Evolutionary conservation across 345 rosid genomes (phyloP).

Genomic region (Syzygium oleosum): DNA sequence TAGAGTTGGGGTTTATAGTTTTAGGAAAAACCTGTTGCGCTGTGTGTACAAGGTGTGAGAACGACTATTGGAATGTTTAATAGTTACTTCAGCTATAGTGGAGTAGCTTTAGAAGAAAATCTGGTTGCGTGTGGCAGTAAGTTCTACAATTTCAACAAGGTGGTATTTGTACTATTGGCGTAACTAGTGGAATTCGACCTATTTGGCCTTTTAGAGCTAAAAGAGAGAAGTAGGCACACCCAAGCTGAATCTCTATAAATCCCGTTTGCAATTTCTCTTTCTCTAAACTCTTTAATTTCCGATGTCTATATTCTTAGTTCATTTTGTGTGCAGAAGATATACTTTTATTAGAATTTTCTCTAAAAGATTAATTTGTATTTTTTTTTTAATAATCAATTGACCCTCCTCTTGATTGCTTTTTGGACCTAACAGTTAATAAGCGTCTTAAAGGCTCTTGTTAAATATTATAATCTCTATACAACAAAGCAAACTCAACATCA

Average conservation of each 20-base stretch:
- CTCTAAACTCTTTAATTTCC: not conserved
- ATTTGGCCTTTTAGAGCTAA: not conserved
- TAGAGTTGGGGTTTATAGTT: not conserved
- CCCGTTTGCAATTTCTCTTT: not conserved
- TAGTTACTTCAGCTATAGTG: not conserved
- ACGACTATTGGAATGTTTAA: not conserved
- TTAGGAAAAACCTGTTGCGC: not conserved
- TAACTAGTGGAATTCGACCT: not conserved
- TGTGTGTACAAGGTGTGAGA: not conserved
- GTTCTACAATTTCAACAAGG: not conserved
- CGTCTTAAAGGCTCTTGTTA: not conserved
- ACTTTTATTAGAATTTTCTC: too few species aligned
- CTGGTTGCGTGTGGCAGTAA: not conserved
- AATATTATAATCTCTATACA: not conserved
- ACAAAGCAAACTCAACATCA: not conserved
- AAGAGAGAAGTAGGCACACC: not conserved
- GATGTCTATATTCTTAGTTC: not conserved
- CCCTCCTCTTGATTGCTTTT: not conserved
- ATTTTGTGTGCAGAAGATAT: not conserved
- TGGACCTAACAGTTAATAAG: not conserved
- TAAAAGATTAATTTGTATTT: too few species aligned
- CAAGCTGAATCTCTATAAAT: not conserved
- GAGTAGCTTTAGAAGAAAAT: not conserved
- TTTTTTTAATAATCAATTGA: too few species aligned
- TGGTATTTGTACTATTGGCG: not conserved